Percentiles rank a stretch among this genome's conserved stretches.
Conservation (phyloP, 2,329 filamentous ascomycete species). For the Tricladium varicosporioides region DNA sequence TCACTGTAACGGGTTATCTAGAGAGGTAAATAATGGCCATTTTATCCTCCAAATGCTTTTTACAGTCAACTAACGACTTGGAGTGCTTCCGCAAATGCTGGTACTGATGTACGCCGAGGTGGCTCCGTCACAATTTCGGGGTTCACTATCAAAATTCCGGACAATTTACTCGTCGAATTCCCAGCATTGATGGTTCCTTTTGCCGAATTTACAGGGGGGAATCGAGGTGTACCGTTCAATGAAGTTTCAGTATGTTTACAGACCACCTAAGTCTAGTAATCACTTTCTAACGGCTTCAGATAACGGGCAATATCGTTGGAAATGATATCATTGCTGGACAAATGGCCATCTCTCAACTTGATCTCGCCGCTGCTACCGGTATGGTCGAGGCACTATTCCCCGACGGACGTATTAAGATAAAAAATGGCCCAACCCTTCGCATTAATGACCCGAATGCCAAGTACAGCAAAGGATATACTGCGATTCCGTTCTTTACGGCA, state of each 20-base stretch:
- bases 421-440: conserved; percentile 36
- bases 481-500: conserved; percentile 43
- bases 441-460: conserved; percentile 47
- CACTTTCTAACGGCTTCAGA: not conserved
- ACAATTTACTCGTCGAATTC: conserved; percentile 49
- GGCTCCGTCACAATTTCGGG: conserved; percentile 46
- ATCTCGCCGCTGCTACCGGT: conserved; percentile 37
- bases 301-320: conserved; percentile 40
- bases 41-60: no score
- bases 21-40: not conserved
- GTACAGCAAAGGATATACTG: conserved; percentile 40
- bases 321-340: conserved; percentile 39
- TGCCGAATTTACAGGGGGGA: conserved; percentile 17
- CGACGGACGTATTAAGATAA: conserved; percentile 37
- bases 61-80: not conserved
- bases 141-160: conserved; percentile 44
- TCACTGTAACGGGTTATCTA: conserved; percentile 11
- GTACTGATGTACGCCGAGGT: conserved; percentile 39
- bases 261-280: no score
- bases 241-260: conserved; percentile 20
- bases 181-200: conserved; percentile 45
- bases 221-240: conserved; percentile 12
- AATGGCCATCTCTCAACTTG: conserved; percentile 37
- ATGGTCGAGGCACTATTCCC: conserved; percentile 36
- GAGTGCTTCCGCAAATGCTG: conserved; percentile 9